Conservation (phyloP, 2,329 filamentous ascomycete species). For the Sclerotinia spermophila region DNA sequence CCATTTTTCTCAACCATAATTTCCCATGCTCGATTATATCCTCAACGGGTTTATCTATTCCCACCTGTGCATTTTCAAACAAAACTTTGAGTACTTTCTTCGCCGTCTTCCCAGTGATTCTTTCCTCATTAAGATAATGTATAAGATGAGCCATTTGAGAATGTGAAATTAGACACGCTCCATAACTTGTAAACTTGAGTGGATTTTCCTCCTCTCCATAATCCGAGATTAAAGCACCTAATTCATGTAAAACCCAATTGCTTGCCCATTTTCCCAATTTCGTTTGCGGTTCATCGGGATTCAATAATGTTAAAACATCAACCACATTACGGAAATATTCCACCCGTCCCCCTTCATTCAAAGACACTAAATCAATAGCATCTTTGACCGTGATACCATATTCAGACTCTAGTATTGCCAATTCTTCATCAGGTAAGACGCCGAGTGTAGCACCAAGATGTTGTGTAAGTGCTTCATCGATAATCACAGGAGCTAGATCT, state of each 20-base stretch:
- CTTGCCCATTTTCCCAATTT: conserved; percentile 47
- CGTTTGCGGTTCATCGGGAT: conserved; percentile 14
- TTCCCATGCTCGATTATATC: conserved; percentile 55
- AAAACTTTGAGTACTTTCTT: conserved; percentile 56
- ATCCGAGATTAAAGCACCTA: conserved; percentile 63
- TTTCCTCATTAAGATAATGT: conserved; percentile 41
- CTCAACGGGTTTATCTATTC: conserved; percentile 41
- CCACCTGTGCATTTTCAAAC: conserved; percentile 44
- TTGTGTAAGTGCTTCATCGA: conserved; percentile 65
- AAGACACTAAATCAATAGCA: conserved; percentile 70
- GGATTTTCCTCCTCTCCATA: conserved; percentile 29
- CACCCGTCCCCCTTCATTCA: conserved; percentile 74
- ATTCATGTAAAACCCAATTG: conserved; percentile 72
- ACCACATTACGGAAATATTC: conserved; percentile 77
- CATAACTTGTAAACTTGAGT: conserved; percentile 28
- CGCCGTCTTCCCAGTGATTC: conserved; percentile 53
- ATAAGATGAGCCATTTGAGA: conserved; percentile 43
- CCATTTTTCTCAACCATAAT: conserved; percentile 52
- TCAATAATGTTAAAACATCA: conserved; percentile 34
- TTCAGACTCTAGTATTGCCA: conserved; percentile 56
- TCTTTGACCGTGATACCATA: conserved; percentile 77
- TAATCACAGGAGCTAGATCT: conserved; percentile 75
- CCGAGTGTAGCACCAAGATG: conserved; percentile 63
- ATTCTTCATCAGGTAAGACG: conserved; percentile 65
- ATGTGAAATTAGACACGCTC: conserved; percentile 30